Percentiles rank a stretch among this genome's conserved stretches.
Evolutionary conservation across 2,329 filamentous ascomycete genomes (phyloP).

Genomic region (Botryosphaeria dothidea): DNA sequence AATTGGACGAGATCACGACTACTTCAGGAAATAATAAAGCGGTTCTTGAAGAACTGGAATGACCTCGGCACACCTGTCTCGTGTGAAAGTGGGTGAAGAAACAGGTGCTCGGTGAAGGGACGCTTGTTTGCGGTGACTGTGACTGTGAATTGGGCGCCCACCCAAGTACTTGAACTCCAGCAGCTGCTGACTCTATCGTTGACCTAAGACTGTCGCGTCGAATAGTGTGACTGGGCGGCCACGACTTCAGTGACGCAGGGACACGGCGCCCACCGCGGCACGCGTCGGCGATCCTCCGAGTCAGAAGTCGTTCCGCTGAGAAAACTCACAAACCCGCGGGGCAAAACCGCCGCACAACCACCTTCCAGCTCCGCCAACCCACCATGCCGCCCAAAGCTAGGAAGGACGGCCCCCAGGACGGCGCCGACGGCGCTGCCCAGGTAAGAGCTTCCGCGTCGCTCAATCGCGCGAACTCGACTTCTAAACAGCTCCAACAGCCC

Average conservation of each 20-base stretch:
- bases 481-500: background rate
- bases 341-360: background rate
- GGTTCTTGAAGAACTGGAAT: background rate
- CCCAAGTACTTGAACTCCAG: background rate
- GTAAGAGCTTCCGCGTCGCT: background rate
- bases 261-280: conserved; percentile 6
- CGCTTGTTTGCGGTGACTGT: too few species aligned
- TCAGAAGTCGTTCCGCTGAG: background rate
- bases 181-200: background rate
- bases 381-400: conserved; percentile 19
- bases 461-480: background rate
- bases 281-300: conserved; percentile 13
- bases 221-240: background rate
- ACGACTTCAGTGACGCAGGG: background rate
- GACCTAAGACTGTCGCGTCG: background rate
- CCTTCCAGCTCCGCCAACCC: background rate
- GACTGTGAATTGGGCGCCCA: background rate
- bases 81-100: too few species aligned
- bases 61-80: background rate
- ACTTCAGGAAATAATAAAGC: background rate
- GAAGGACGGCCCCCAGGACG: background rate
- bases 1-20: background rate
- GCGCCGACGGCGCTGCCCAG: background rate
- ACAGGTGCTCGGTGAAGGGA: too few species aligned
- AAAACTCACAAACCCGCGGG: conserved; percentile 19